Evolutionary conservation across 2,329 filamentous ascomycete species (phyloP).

Genomic region (Diaporthe velutina): DNA sequence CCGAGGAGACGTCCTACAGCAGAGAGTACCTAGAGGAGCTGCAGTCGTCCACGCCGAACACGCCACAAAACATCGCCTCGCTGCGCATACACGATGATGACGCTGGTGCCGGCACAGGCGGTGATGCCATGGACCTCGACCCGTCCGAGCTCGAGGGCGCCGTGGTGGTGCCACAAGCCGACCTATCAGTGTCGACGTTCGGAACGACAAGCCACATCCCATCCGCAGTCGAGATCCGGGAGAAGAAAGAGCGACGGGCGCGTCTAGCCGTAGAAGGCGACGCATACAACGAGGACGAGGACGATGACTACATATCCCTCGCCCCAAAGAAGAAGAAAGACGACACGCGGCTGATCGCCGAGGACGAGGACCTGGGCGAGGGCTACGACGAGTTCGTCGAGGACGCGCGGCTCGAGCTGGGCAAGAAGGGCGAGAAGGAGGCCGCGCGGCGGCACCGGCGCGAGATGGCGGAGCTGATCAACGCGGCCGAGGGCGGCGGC

Average conservation of each 20-base stretch:
- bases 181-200: conserved; percentile 52
- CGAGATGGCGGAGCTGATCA: conserved; percentile 87
- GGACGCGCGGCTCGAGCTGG: conserved; percentile 83
- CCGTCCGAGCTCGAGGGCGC: conserved; percentile 73
- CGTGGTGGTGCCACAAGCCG: conserved; percentile 68
- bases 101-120: conserved; percentile 39
- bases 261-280: conserved; percentile 79
- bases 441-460: conserved; percentile 74
- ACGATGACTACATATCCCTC: conserved; percentile 51
- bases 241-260: conserved; percentile 91
- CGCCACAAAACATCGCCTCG: conserved; percentile 73
- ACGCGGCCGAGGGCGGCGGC: conserved; percentile 65
- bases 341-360: conserved; percentile 80
- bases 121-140: conserved; percentile 68
- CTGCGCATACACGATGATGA: conserved; percentile 57
- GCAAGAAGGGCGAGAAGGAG: conserved; percentile 82
- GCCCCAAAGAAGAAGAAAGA: conserved; percentile 69
- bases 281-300: conserved; percentile 70
- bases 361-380: conserved; percentile 94
- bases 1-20: conserved; percentile 83
- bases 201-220: conserved; percentile 67
- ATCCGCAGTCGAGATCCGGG: conserved; percentile 85
- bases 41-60: conserved; percentile 86
- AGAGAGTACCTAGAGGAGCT: conserved; percentile 89
- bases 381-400: conserved; percentile 94